Percentiles rank a stretch among this genome's conserved stretches.
Conservation (phyloP, 352 stramenopile species). For the Hyaloperonospora arabidopsidis region DNA sequence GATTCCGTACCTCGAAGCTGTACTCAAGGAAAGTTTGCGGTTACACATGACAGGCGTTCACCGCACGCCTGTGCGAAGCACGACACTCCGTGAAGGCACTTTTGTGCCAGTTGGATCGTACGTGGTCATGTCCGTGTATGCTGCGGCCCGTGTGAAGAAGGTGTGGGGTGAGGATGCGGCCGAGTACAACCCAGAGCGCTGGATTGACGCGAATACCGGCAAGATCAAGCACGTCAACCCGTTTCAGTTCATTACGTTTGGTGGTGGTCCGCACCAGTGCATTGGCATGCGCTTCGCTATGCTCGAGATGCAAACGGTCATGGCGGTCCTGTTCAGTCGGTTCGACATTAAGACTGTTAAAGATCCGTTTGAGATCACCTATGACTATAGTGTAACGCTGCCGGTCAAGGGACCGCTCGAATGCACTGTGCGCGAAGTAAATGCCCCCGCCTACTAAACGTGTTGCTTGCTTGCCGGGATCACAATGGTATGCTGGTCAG, state of each 20-base stretch:
- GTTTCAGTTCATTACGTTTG: constrained; percentile 48
- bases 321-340: constrained; percentile 31
- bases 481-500: too few species aligned
- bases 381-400: constrained; percentile 28
- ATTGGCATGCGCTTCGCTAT: constrained; percentile 41
- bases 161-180: constrained; percentile 50
- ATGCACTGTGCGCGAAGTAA: background rate
- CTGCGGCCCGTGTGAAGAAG: constrained; percentile 31
- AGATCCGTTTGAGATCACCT: constrained; percentile 36
- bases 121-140: constrained; percentile 44
- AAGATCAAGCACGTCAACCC: constrained; percentile 14
- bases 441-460: background rate
- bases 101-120: constrained; percentile 30
- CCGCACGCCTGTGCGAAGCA: constrained; percentile 33
- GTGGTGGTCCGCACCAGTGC: constrained; percentile 45
- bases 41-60: constrained; percentile 43
- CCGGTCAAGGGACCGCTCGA: constrained; percentile 29
- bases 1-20: constrained; percentile 52
- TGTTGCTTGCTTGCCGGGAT: background rate
- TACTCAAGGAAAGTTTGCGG: constrained; percentile 54
- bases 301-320: constrained; percentile 42
- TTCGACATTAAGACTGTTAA: constrained; percentile 34
- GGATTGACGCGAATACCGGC: constrained; percentile 36
- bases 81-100: constrained; percentile 49
- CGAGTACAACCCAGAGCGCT: constrained; percentile 36